Evolutionary conservation across 2,329 filamentous ascomycete species (phyloP).

Genomic region (Botrytis fragariae): DNA sequence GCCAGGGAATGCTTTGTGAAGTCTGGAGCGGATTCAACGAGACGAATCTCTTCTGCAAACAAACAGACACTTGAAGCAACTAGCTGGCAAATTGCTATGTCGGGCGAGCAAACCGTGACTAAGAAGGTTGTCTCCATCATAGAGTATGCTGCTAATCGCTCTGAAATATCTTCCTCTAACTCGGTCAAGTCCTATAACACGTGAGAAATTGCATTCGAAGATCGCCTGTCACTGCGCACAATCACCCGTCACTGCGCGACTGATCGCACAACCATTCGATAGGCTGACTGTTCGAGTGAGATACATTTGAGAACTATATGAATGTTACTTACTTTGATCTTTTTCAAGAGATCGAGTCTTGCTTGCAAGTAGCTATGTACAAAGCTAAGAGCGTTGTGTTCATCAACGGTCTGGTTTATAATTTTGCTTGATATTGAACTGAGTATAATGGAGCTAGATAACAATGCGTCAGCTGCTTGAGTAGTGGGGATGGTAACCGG

Average conservation of each 20-base stretch:
- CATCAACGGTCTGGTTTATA: constrained; percentile 29
- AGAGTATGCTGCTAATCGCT: constrained; percentile 52
- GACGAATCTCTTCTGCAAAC: constrained; percentile 59
- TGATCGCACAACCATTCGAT: neutral
- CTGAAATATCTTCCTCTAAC: constrained; percentile 52
- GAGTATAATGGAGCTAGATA: constrained; percentile 35
- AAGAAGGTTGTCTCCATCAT: constrained; percentile 62
- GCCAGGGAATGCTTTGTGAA: constrained; percentile 51
- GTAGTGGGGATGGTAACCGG: neutral
- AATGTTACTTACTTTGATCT: constrained; percentile 32
- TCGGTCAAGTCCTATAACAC: constrained; percentile 51
- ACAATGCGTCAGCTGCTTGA: neutral
- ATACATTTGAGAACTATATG: neutral
- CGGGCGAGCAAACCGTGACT: constrained; percentile 62
- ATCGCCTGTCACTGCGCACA: neutral
- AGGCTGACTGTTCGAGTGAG: neutral
- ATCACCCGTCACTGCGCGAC: neutral
- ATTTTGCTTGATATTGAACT: constrained; percentile 35
- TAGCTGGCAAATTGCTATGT: constrained; percentile 63
- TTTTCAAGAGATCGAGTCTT: constrained; percentile 50
- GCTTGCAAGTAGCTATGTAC: constrained; percentile 58
- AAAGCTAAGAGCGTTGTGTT: constrained; percentile 34
- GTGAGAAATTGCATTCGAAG: constrained; percentile 19
- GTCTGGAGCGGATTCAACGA: constrained; percentile 52
- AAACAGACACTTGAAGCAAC: constrained; percentile 61